A percentile compares a stretch with the other conserved stretches of the same genome.
Conservation (phyloP, 176 grass and related monocot genomes). For the Eragrostis curvula region DNA sequence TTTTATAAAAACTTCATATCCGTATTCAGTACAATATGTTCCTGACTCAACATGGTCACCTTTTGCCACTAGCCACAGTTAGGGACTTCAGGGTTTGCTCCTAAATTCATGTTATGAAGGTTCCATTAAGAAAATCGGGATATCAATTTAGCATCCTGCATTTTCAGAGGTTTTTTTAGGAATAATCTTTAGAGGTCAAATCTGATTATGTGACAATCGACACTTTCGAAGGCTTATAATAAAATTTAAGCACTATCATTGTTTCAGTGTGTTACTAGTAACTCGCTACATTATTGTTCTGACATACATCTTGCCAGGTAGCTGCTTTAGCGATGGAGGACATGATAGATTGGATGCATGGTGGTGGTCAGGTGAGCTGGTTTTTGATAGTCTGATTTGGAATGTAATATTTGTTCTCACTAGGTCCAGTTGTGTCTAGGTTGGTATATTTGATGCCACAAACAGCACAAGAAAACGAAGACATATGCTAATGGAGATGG, state of each 20-base stretch:
- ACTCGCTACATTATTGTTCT: slow-evolving; percentile 34
- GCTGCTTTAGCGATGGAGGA: slow-evolving; percentile 99
- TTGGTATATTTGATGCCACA: slow-evolving; percentile 99
- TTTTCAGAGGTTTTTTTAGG: background rate
- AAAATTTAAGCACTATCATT: slow-evolving; percentile 17
- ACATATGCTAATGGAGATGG: slow-evolving; percentile 95
- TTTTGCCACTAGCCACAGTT: slow-evolving; percentile 4
- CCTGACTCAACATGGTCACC: slow-evolving; percentile 3
- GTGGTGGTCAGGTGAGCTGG: slow-evolving; percentile 85
- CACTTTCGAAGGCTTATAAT: background rate
- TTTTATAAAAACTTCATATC: background rate
- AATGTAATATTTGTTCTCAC: slow-evolving; percentile 43
- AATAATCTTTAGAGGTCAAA: background rate
- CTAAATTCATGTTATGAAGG: slow-evolving; percentile 16
- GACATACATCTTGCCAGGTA: slow-evolving; percentile 53
- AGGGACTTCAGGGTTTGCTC: background rate
- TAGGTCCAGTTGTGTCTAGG: slow-evolving; percentile 54
- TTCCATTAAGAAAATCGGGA: background rate
- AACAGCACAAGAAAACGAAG: slow-evolving; percentile 87
- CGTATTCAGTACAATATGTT: background rate
- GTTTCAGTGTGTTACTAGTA: slow-evolving; percentile 28
- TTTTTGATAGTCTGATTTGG: slow-evolving; percentile 37
- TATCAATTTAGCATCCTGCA: slow-evolving; percentile 18
- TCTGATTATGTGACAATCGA: slow-evolving; percentile 15
- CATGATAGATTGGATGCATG: slow-evolving; percentile 97